phyloP scores from a whole-genome alignment of 106 monocot genomes.

The Posidonia australis region DNA sequence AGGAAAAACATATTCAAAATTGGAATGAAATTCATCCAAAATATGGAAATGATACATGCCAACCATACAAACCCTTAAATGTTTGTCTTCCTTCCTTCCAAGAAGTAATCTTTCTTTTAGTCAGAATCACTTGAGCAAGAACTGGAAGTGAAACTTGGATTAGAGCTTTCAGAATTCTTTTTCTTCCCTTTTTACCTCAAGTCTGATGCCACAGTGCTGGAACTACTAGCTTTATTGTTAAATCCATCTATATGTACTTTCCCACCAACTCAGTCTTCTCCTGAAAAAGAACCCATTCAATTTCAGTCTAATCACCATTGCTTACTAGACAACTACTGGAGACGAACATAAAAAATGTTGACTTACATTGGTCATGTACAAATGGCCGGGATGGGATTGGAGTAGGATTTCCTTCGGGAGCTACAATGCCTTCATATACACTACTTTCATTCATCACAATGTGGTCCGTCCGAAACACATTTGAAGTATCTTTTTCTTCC shows the following conservation, averaged over 20 bases:
- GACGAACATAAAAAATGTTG: background rate
- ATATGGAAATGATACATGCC: too few relatives aligned
- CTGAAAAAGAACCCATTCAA: background rate
- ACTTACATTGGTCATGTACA: background rate
- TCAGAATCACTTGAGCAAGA: background rate
- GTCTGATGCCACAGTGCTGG: background rate
- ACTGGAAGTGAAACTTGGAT: background rate
- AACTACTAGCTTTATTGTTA: background rate
- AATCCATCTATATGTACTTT: background rate
- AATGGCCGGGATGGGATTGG: background rate
- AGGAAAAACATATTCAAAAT: too few relatives aligned
- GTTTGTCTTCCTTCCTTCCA: too few relatives aligned
- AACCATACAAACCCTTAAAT: too few relatives aligned
- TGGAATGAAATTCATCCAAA: too few relatives aligned
- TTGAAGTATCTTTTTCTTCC: slow-evolving; percentile 6
- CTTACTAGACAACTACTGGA: background rate
- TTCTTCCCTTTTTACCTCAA: background rate
- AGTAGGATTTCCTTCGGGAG: background rate
- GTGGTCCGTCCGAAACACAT: background rate
- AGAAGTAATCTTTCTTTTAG: background rate
- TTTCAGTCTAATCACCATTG: background rate
- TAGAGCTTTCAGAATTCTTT: background rate
- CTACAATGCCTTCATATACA: background rate
- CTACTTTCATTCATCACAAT: background rate
- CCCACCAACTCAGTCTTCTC: background rate